Base-by-base conservation (phyloP, 371 early-diverging fungal genomes). In the Mortierella sp. region DNA sequence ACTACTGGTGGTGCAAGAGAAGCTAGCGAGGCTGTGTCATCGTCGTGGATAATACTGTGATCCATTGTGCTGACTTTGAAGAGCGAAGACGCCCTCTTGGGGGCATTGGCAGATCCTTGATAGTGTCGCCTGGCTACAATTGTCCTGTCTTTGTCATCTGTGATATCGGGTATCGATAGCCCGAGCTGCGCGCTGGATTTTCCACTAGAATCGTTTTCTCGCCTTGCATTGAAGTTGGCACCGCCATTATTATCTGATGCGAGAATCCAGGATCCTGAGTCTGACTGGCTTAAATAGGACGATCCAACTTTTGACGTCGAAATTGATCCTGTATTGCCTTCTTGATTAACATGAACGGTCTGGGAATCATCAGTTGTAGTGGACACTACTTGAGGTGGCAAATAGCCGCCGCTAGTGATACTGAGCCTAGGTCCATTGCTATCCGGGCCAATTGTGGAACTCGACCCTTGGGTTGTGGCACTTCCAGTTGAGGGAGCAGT, bases 11-110 rank as follows among this genome's bases (percentile, higher is more conserved):
- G 85, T 1, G 83, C 83, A 0, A 77, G 45, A 0, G 83, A 72
- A 28, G 83, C 67, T 0, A 75, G 69, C 10, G 83, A 70, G 5
- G 78, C 72, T 5, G 72, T 21, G 16, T 76, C 73, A 43, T 81
- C 79, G 55, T 76, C 74, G 15, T 82, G 75, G 28, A 73, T 53
- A 45, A 83, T 74, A 16, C 77, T 77, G 24, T 74, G 83, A 40
- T 83, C 83, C 32, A 74, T 70, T n/a, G 76, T 80, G 58, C 83
- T 83, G 16, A 80, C 76, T 76, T 71, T 76, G 48, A 80, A 80
- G 8, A 83, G 52, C 10, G 84, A 83, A 0, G 83, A 77, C 0
- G 83, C 58, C 32, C 84, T 63, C 57, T 67, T 70, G 22, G 84
- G 63, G 62, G 69, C 71, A 45, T 64, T 69, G 11, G 58, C 15